These are phyloP conservation scores for Trametes meyenii DNA, from an alignment of 768 basidiomycete genomes.

Conservation along the genomic window DNA sequence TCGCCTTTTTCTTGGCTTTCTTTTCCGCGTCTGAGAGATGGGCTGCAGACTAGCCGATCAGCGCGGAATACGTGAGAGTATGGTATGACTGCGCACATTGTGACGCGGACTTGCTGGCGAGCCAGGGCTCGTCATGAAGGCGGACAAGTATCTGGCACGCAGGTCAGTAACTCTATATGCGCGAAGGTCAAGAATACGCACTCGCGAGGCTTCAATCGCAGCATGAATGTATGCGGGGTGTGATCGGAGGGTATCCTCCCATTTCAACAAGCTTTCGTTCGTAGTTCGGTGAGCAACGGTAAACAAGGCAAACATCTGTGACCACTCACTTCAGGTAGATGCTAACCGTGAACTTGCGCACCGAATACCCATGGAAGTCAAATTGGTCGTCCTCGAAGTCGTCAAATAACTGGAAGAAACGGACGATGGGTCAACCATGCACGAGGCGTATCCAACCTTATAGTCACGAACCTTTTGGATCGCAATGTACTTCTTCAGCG, in stretches of 20 bases:
- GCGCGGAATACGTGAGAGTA: not conserved
- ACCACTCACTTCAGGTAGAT: conserved; percentile 79
- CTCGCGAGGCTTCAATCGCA: conserved; percentile 70
- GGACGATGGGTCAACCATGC: not conserved
- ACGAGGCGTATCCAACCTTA: not conserved
- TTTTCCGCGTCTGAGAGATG: conserved; percentile 65
- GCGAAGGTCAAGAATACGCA: conserved; percentile 34
- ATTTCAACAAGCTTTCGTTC: conserved; percentile 64
- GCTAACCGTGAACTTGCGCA: conserved; percentile 86
- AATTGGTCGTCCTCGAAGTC: conserved; percentile 95
- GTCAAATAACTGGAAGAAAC: conserved; percentile 64
- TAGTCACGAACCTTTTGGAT: conserved; percentile 62
- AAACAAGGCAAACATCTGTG: not conserved
- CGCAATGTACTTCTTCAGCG: conserved; percentile 83
- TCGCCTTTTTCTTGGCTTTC: conserved; percentile 86
- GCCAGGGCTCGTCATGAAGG: conserved; percentile 70
- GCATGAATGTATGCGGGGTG: conserved; percentile 78
- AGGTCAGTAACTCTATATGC: conserved; percentile 12
- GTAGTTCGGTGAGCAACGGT: not conserved
- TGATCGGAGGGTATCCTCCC: conserved; percentile 79
- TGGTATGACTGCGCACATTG: conserved; percentile 14
- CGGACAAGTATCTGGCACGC: conserved; percentile 67
- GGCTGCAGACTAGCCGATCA: conserved; percentile 34
- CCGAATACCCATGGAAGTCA: conserved; percentile 95
- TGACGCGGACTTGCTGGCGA: conserved; percentile 45